Evolutionary conservation across 2,329 filamentous ascomycete genomes (phyloP).

Genomic region (Exutisphaerella laricina): DNA sequence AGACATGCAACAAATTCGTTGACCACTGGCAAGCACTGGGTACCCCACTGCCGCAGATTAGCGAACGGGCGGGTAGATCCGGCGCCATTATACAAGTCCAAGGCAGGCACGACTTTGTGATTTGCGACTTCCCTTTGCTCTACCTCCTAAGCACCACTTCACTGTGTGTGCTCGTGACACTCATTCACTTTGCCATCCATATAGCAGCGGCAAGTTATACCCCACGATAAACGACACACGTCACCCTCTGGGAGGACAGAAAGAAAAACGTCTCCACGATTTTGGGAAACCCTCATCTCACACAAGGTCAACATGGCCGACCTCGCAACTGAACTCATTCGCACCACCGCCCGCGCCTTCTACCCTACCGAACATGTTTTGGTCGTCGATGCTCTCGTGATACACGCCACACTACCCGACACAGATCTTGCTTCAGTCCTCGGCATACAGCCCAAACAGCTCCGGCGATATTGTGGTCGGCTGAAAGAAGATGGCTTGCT

Average conservation of each 20-base stretch:
- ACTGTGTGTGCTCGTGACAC: slow-evolving; percentile 27
- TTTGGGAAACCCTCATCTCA: too few species aligned
- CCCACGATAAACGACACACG: too few species aligned
- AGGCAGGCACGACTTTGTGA: background rate
- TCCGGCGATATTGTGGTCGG: slow-evolving; percentile 81
- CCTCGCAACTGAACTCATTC: slow-evolving; percentile 71
- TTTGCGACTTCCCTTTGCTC: slow-evolving; percentile 8
- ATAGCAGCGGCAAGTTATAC: too few species aligned
- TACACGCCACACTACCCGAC: slow-evolving; percentile 70
- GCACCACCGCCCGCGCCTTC: slow-evolving; percentile 79
- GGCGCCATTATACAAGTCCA: background rate
- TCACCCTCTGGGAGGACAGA: too few species aligned
- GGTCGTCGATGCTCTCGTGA: slow-evolving; percentile 71
- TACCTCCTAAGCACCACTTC: slow-evolving; percentile 27
- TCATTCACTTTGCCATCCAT: too few species aligned
- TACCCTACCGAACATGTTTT: slow-evolving; percentile 80
- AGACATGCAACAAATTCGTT: too few species aligned
- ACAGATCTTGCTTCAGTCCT: slow-evolving; percentile 83
- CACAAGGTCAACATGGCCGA: slow-evolving; percentile 51
- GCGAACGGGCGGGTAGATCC: slow-evolving; percentile 2
- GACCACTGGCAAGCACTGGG: too few species aligned
- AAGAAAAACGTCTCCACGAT: too few species aligned
- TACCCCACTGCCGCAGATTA: background rate
- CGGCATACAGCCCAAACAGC: slow-evolving; percentile 83
- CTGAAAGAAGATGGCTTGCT: slow-evolving; percentile 83